Evolutionary conservation across 176 grass and related monocot species (phyloP), one percentile per base, ranked within the genome.

Genomic region (Echinochloa phyllopogon): DNA sequence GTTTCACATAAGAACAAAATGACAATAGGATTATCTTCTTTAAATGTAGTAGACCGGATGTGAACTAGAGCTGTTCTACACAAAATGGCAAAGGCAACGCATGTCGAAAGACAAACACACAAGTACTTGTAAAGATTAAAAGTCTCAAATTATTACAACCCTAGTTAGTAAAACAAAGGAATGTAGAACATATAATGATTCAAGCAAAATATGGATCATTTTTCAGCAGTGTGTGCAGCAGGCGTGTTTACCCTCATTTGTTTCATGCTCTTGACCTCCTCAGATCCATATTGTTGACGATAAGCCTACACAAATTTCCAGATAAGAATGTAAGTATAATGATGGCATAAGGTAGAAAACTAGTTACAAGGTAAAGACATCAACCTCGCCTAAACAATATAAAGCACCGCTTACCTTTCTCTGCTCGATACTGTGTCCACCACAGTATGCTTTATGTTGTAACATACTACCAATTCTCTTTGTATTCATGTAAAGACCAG

Each of bases 401-500:
- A 82, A 50, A 62, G 23, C 16, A 49, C 81, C 3, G 9, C 52
- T 74, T 84, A 89, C 96, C 91, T 94, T 85, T 91, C 87, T 96
- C 79, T 99, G 96, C 53, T 94, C 89, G 53, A 84, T 84, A 42
- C 93, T 92, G 82, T 96, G 96, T 24, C 83, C 87, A 40, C 84
- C 72, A 85, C 96, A 99, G 77, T 96, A 99, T 21, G 96, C 93
- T 85, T 86, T 92, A 77, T 94, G 93, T 69, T 83, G 89, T 69
- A 87, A 86, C 62, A 75, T 76, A 80, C 67, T 83, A 69, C 84
- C 93, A 56, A 68, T 51, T 17, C 59, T 77, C 79, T 93, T 96
- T 58, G 84, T 82, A 85, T 99, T 92, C 93, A 99, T 94, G 88
- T 96, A 92, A 84, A 99, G 84, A 65, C 93, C 93, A 76, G 91